Evolutionary conservation across 2,329 filamentous ascomycete species (phyloP).

Genomic region (Phialophora tarda): DNA sequence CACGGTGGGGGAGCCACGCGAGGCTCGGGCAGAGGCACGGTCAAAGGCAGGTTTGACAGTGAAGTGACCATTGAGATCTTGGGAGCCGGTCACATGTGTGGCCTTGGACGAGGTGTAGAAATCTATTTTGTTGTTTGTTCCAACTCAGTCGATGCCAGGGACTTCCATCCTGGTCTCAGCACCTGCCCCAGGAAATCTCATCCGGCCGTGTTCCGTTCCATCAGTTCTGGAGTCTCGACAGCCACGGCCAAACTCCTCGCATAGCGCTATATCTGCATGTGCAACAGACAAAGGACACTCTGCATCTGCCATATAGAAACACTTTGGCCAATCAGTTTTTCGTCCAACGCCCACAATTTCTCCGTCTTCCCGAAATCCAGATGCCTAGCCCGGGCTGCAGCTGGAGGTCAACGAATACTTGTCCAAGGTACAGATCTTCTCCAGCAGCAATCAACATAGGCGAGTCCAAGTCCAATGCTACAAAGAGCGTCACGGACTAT

Average conservation of each 20-base stretch:
- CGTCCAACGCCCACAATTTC: conserved; percentile 48
- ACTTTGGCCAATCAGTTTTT: conserved; percentile 47
- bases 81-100: neutral
- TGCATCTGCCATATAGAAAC: conserved; percentile 36
- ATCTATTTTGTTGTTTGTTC: neutral
- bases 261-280: conserved; percentile 3
- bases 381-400: conserved; percentile 44
- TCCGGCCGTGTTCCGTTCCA: neutral
- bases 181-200: neutral
- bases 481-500: conserved; percentile 49
- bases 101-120: neutral
- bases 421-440: conserved; percentile 41
- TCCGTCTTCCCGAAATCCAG: conserved; percentile 46
- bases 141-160: neutral
- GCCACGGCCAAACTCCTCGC: conserved; percentile 5
- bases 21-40: neutral
- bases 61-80: neutral
- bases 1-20: neutral
- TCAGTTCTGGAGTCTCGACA: neutral
- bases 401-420: conserved; percentile 45
- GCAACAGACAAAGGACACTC: neutral
- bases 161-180: neutral
- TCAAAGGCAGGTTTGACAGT: neutral
- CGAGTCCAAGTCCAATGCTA: conserved; percentile 52
- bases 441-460: conserved; percentile 27